Evolutionary conservation across 495 filamentous ascomycete genomes (phyloP), one percentile per base, ranked within the genome.

Genomic region (Penicillium ucsense): DNA sequence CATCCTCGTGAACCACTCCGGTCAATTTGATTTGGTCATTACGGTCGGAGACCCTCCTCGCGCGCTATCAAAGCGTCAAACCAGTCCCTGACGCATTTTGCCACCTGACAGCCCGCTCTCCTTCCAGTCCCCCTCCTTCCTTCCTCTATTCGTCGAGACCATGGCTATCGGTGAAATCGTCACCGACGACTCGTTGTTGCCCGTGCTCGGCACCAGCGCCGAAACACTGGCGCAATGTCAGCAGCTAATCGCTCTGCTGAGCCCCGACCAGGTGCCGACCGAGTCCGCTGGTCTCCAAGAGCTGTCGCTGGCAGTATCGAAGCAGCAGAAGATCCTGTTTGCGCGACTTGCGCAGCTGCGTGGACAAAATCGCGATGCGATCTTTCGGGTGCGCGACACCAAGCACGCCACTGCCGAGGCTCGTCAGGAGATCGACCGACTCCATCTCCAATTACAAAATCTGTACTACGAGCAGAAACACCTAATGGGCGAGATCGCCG

Each of bases 401-500:
- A 98, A 97, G 61, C 77, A 82, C 43, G 71, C 78, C 55, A 96
- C 94, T 6, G 84, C 85, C 31, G 88, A 95, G 61, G 85, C 83
- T 31, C 81, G 91, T 28, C 84, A 88, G 61, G 89, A 95, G 65
- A 87, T 96, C 45, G 92, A 98, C 60, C 78, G 81, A 44, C 73
- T 97, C 48, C 90, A 96, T 68, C 77, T 98, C 12, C 84, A 94
- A 60, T 73, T 97, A 30, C 90, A 97, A 63, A 98, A 98, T 62
- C 73, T 98, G 28, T 91, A 94, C 65, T 98, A 98, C 63, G 92
- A 98, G 64, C 89, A 95, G 63, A 76, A 86, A 48, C 87, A 95
- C 67, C 70, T 98, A 49, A 79, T 82, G 39, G 87, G 88, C 27
- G 94, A 98, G 66, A 97, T 98, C 52, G 71, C 77, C 3, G 89